phyloP scores from a whole-genome alignment of 768 basidiomycete genomes.

The Butyriboletus loyo region DNA sequence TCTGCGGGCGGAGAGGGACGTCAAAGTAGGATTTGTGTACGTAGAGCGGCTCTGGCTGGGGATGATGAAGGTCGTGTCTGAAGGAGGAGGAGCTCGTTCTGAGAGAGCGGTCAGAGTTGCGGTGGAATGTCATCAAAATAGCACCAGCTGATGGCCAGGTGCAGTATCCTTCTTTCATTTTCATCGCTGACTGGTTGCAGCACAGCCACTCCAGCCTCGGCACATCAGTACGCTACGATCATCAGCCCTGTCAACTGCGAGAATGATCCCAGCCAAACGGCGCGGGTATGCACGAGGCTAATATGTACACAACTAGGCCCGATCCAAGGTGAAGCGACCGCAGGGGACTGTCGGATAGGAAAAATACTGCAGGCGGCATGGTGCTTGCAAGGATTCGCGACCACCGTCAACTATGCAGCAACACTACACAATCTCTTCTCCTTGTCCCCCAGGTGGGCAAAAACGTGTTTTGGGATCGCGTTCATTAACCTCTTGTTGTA shows the following conservation, averaged over 20 bases:
- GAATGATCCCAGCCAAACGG: neutral
- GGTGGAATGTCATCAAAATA: constrained; percentile 17
- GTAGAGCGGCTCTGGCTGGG: constrained; percentile 12
- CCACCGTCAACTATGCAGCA: constrained; percentile 45
- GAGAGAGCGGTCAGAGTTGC: constrained; percentile 36
- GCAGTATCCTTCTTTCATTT: neutral
- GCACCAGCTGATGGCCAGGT: neutral
- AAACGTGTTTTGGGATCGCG: constrained; percentile 47
- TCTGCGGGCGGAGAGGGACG: constrained; percentile 41
- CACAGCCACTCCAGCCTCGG: no score
- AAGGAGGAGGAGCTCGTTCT: constrained; percentile 58
- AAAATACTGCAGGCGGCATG: constrained; percentile 36
- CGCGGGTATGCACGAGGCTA: constrained; percentile 3
- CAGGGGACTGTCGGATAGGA: constrained; percentile 29
- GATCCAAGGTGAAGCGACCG: constrained; percentile 53
- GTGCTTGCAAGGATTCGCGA: constrained; percentile 52
- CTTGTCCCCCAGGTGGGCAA: constrained; percentile 39
- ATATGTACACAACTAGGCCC: no score
- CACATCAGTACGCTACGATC: no score
- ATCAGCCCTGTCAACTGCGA: neutral
- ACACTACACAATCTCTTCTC: constrained; percentile 14
- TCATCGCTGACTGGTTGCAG: neutral
- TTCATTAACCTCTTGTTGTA: constrained; percentile 52
- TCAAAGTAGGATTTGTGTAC: constrained; percentile 43
- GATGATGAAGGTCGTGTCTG: constrained; percentile 43